These are phyloP conservation scores for Solanum ossicruentum DNA, from an alignment of 257 asterid species.

Conservation along the genomic window DNA sequence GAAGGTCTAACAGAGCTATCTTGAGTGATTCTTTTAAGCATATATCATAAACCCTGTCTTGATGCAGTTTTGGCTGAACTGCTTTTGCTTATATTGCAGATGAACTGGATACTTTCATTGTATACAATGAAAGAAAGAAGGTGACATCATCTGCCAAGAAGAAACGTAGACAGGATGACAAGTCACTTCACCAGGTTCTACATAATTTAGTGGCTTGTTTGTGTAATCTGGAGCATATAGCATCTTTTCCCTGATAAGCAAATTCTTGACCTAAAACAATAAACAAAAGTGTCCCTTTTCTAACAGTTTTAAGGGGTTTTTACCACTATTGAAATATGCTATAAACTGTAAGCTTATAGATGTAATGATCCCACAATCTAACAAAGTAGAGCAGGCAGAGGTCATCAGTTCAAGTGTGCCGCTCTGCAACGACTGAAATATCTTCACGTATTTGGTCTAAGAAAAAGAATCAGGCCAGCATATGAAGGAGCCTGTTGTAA, in stretches of 20 bases:
- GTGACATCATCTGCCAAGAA: constrained; percentile 98
- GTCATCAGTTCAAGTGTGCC: not conserved
- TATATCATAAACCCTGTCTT: not conserved
- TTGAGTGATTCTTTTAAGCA: not conserved
- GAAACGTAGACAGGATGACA: constrained; percentile 52
- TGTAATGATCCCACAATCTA: not conserved
- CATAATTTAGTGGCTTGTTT: not conserved
- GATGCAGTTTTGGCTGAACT: not conserved
- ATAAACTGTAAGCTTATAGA: not conserved
- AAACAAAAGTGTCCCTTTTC: not conserved
- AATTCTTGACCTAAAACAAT: not conserved
- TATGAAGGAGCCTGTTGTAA: not conserved
- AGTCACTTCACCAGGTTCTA: constrained; percentile 78
- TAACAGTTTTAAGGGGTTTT: not conserved
- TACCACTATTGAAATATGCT: not conserved
- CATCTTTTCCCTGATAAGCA: not conserved
- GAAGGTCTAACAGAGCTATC: constrained; percentile 33
- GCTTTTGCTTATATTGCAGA: constrained; percentile 27
- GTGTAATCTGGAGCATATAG: not conserved
- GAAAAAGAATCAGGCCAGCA: not conserved
- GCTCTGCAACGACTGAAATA: not conserved
- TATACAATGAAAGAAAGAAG: constrained; percentile 76
- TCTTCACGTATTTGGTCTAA: not conserved
- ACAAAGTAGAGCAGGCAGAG: not conserved
- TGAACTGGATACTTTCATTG: constrained; percentile 78